Conservation (phyloP, 1,284 basidiomycete genomes). For the Agaricales sp. region DNA sequence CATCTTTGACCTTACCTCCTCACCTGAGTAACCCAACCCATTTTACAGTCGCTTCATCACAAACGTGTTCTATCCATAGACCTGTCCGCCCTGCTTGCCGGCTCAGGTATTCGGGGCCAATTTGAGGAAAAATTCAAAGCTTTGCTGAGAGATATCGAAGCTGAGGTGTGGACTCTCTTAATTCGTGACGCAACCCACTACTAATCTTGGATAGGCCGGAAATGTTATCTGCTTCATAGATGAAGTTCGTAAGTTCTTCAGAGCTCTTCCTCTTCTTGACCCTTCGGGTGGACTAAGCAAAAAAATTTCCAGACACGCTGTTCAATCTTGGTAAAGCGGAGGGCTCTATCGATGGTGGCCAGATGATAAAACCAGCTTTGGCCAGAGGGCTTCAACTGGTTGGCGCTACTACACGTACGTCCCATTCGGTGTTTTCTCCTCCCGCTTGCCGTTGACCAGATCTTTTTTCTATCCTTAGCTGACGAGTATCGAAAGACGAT, state of each 20-base stretch:
- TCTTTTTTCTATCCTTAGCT: conserved; percentile 25
- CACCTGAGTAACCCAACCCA: background rate
- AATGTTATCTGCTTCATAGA: conserved; percentile 85
- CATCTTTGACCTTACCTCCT: background rate
- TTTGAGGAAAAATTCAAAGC: conserved; percentile 92
- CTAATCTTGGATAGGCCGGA: conserved; percentile 31
- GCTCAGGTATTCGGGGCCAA: conserved; percentile 81
- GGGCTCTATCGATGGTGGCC: conserved; percentile 85
- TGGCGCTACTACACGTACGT: conserved; percentile 78
- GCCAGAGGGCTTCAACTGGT: conserved; percentile 81
- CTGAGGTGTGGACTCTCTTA: conserved; percentile 38
- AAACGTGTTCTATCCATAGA: conserved; percentile 81
- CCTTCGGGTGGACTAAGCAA: conserved; percentile 6
- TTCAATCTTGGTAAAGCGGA: conserved; percentile 88
- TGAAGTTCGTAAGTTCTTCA: conserved; percentile 64
- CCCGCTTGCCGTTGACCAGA: background rate
- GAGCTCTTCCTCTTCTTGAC: background rate
- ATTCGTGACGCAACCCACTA: conserved; percentile 2
- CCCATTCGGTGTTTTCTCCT: background rate
- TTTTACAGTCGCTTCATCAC: conserved; percentile 59
- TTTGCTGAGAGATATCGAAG: conserved; percentile 80
- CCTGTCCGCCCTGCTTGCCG: conserved; percentile 73
- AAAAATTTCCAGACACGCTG: conserved; percentile 42
- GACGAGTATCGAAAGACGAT: conserved; percentile 91
- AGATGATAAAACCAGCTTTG: conserved; percentile 86